phyloP scores from a whole-genome alignment of 768 basidiomycete species.

The Phylloporus sp. region DNA sequence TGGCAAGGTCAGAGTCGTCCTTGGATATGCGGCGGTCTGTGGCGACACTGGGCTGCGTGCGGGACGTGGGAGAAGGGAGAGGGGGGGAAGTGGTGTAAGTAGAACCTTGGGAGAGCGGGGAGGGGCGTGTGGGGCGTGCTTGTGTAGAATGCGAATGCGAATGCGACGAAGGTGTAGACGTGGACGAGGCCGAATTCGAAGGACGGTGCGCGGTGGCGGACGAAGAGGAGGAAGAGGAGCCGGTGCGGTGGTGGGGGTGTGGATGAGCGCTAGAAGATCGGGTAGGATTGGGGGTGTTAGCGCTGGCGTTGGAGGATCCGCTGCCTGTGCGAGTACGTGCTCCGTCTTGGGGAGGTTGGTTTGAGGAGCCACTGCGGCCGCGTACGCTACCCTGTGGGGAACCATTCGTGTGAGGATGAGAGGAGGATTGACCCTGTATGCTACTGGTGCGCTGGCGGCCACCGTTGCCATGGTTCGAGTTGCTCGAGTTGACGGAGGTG shows the following conservation, averaged over 20 bases:
- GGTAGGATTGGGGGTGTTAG: constrained; percentile 3
- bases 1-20: constrained; percentile 66
- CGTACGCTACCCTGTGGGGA: constrained; percentile 32
- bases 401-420: constrained; percentile 34
- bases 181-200: constrained; percentile 27
- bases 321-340: constrained; percentile 32
- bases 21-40: constrained; percentile 73
- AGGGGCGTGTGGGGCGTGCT: constrained; percentile 30
- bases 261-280: constrained; percentile 23
- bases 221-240: constrained; percentile 26
- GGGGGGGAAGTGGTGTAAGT: constrained; percentile 17
- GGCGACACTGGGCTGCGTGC: constrained; percentile 41
- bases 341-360: constrained; percentile 23
- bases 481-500: constrained; percentile 68
- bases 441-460: constrained; percentile 66
- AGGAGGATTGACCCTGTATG: constrained; percentile 62
- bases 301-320: constrained; percentile 22
- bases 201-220: constrained; percentile 20
- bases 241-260: constrained; percentile 30
- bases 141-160: constrained; percentile 24
- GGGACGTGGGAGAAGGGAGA: constrained; percentile 11
- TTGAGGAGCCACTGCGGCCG: constrained; percentile 34
- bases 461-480: constrained; percentile 29
- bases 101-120: constrained; percentile 32
- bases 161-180: constrained; percentile 27